Evolutionary conservation across 1,284 basidiomycete genomes (phyloP).

Genomic region (Ceratobasidium sp.): DNA sequence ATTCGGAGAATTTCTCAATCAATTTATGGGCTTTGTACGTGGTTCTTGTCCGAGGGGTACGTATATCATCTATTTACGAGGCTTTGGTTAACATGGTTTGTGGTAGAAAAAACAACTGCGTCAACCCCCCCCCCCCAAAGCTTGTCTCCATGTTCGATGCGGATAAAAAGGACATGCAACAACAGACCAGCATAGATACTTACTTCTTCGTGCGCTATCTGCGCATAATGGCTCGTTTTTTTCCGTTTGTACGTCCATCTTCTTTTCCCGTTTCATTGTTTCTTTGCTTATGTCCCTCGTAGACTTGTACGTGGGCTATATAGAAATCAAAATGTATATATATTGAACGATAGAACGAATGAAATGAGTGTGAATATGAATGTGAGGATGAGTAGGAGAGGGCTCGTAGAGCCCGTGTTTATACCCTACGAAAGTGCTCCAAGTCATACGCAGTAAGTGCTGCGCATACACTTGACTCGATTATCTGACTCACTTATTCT

Average conservation of each 20-base stretch:
- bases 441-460: too few relatives aligned
- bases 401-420: too few relatives aligned
- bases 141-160: conserved; percentile 67
- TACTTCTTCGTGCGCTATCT: conserved; percentile 82
- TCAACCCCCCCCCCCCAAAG: conserved; percentile 68
- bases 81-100: conserved; percentile 15
- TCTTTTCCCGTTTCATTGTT: not conserved
- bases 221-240: conserved; percentile 74
- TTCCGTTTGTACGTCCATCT: conserved; percentile 62
- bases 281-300: not conserved
- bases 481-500: too few relatives aligned
- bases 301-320: too few relatives aligned
- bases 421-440: too few relatives aligned
- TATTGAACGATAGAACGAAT: too few relatives aligned
- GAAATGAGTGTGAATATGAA: too few relatives aligned
- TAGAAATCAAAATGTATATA: too few relatives aligned
- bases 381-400: too few relatives aligned
- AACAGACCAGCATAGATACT: conserved; percentile 78
- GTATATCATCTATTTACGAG: conserved; percentile 57
- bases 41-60: conserved; percentile 70
- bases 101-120: conserved; percentile 67
- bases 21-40: conserved; percentile 86
- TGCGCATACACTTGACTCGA: too few relatives aligned
- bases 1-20: conserved; percentile 78
- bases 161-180: conserved; percentile 63